Percentiles rank a stretch among this genome's conserved stretches.
These are phyloP conservation scores for Solanum pinnatisectum DNA, from an alignment of 257 asterid genomes.

Conservation along the genomic window DNA sequence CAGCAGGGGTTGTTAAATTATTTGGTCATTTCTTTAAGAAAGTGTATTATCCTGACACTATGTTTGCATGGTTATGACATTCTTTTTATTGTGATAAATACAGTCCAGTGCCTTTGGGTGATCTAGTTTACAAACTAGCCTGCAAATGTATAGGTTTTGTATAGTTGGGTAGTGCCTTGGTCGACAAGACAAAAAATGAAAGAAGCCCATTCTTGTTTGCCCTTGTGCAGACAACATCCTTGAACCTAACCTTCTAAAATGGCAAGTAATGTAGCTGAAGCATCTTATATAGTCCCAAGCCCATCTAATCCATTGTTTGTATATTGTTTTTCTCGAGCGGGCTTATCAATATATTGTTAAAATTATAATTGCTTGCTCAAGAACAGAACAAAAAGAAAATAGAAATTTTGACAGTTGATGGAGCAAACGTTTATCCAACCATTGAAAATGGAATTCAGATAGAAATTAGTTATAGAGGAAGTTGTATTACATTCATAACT, in stretches of 20 bases:
- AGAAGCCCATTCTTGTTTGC: background rate
- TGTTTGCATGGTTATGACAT: background rate
- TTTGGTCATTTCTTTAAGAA: background rate
- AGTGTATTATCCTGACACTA: background rate
- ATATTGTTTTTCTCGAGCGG: background rate
- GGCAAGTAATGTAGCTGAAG: background rate
- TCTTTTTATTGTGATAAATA: background rate
- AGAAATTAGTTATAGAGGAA: background rate
- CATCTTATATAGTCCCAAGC: background rate
- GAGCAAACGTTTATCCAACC: background rate
- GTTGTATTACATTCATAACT: background rate
- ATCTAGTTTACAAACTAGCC: background rate
- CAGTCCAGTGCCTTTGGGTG: background rate
- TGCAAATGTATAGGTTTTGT: background rate
- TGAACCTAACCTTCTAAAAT: background rate
- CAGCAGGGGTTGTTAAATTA: background rate
- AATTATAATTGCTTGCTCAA: background rate
- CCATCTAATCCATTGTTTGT: background rate
- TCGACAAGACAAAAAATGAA: background rate
- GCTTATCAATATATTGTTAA: background rate
- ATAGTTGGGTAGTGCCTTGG: background rate
- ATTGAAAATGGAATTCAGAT: background rate
- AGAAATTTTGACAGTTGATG: background rate
- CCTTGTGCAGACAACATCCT: background rate
- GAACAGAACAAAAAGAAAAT: background rate